Percentiles rank a stretch among this genome's conserved stretches.
Evolutionary conservation across 2,329 filamentous ascomycete species (phyloP).

Genomic region (Trematosphaeria pertusa): DNA sequence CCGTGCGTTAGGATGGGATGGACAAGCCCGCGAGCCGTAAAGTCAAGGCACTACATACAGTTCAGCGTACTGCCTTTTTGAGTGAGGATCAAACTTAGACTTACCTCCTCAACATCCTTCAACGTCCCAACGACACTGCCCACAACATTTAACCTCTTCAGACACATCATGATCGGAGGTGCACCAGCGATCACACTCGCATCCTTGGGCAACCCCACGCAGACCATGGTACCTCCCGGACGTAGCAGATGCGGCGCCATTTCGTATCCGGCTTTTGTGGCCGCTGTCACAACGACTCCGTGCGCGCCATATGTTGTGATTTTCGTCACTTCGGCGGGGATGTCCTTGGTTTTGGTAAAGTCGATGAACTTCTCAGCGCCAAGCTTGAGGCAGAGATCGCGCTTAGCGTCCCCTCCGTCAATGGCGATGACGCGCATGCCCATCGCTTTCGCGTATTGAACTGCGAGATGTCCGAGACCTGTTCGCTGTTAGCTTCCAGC

Average conservation of each 20-base stretch:
- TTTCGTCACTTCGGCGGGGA: slow-evolving; percentile 57
- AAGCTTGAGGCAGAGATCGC: slow-evolving; percentile 54
- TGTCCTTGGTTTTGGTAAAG: slow-evolving; percentile 67
- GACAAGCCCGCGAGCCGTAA: slow-evolving; percentile 52
- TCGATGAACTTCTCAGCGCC: slow-evolving; percentile 66
- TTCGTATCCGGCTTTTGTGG: slow-evolving; percentile 46
- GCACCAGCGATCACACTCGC: slow-evolving; percentile 31
- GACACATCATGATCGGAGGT: slow-evolving; percentile 46
- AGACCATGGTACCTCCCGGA: slow-evolving; percentile 37
- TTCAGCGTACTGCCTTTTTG: background rate
- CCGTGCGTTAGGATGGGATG: slow-evolving; percentile 49
- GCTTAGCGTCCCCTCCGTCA: slow-evolving; percentile 59
- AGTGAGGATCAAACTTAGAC: background rate
- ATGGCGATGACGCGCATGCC: slow-evolving; percentile 64
- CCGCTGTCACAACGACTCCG: slow-evolving; percentile 80
- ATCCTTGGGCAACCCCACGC: slow-evolving; percentile 36
- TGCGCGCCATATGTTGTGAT: slow-evolving; percentile 71
- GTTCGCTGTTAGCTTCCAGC: background rate
- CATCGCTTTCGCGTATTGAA: slow-evolving; percentile 58
- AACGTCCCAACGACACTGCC: slow-evolving; percentile 52
- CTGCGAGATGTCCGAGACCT: slow-evolving; percentile 34
- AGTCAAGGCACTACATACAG: slow-evolving; percentile 40
- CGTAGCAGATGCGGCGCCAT: slow-evolving; percentile 34
- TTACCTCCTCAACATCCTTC: slow-evolving; percentile 55
- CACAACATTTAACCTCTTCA: slow-evolving; percentile 53